Evolutionary conservation across 2,329 filamentous ascomycete genomes (phyloP), one percentile per base, ranked within the genome.

Genomic region (Chaetomium sp.): DNA sequence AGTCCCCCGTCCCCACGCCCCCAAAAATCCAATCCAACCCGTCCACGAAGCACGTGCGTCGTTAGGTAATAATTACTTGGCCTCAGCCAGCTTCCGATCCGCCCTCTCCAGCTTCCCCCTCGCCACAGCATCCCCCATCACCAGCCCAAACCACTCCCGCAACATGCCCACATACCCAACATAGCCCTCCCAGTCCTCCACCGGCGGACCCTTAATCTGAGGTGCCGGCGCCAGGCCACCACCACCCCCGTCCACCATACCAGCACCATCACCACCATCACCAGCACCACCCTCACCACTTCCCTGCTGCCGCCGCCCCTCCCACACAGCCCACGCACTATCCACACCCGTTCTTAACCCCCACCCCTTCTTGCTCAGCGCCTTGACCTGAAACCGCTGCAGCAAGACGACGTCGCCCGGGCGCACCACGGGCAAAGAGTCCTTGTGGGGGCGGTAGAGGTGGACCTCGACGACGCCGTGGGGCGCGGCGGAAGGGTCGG

Each of bases 251-350:
- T 81, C 57, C 80, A 77, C 58, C 88, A 75, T 0, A 83, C 85
- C 67, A n/a, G n/a, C 85, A 87, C 1, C 83, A 38, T 2, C 12
- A 1, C 63, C 61, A 7, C n/a, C 21, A 10, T 9, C 49, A 6
- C 29, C 56, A 19, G 27, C 49, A 33, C 13, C 56, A n/a, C 4
- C 58, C 13, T 5, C 42, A 25, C 35, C n/a, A n/a, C n/a, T n/a
- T n/a, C n/a, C n/a, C n/a, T n/a, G n/a, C n/a, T n/a, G 49, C 21
- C 12, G 0, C n/a, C 19, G 19, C 10, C 47, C 62, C 8, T 65
- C 59, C 62, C 65, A 88, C 3, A 89, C 84, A 1, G 84, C 86
- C 84, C 87, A 89, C 61, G 83, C 82, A 19, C 85, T 87, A 38
- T 76, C 78, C 53, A 84, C 83, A n/a, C 78, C 80, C n/a, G 80